A percentile compares a stretch with the other conserved stretches of the same genome.
Conservation (phyloP, 805 yeast species). For the Kodamaea hsintzibuensis region DNA sequence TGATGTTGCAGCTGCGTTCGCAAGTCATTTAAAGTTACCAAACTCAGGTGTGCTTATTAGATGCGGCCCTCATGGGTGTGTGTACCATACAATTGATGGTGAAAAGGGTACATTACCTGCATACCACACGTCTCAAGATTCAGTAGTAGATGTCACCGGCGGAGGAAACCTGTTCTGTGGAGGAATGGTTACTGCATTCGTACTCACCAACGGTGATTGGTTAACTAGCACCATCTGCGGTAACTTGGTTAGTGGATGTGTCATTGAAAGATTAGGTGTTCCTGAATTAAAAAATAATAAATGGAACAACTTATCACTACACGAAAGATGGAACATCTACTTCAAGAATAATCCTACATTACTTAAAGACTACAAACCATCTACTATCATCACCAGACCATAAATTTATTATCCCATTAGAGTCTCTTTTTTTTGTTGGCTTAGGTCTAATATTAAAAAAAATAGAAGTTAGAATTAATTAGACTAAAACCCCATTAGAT, state of each 20-base stretch:
- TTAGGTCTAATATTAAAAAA: too few relatives aligned
- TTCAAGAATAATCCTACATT: constrained; percentile 17
- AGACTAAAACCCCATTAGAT: background rate
- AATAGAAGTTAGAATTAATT: background rate
- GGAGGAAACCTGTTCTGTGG: constrained; percentile 49
- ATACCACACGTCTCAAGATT: constrained; percentile 53
- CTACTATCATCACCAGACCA: background rate
- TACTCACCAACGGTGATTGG: constrained; percentile 49
- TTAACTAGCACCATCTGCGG: constrained; percentile 63
- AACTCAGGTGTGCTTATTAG: constrained; percentile 60
- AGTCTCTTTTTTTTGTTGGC: too few relatives aligned
- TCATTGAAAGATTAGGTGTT: constrained; percentile 80
- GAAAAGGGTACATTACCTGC: constrained; percentile 61
- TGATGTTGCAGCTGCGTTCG: constrained; percentile 41
- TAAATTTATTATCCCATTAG: too few relatives aligned
- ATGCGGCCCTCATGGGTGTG: constrained; percentile 76
- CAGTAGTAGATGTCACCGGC: constrained; percentile 45
- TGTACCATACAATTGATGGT: constrained; percentile 36
- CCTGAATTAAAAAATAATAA: constrained; percentile 24
- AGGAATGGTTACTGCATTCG: constrained; percentile 53
- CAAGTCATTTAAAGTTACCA: constrained; percentile 38
- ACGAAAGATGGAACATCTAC: constrained; percentile 48
- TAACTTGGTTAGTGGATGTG: constrained; percentile 74
- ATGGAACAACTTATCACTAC: constrained; percentile 63
- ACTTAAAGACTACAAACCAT: constrained; percentile 3